Conservation (phyloP, 345 rosid genomes). For the Rhodamnia rubescens region DNA sequence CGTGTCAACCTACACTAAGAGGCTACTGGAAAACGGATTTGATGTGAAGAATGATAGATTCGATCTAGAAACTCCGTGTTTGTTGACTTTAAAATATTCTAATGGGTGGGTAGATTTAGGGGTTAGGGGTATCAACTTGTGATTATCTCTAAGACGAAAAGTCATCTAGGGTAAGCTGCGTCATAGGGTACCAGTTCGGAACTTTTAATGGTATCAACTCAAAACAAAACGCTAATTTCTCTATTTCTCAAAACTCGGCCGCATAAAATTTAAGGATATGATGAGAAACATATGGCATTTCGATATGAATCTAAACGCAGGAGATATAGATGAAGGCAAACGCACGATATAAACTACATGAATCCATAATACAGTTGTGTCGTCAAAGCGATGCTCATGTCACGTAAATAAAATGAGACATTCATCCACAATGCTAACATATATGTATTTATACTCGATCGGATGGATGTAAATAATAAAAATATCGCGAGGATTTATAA, state of each 20-base stretch:
- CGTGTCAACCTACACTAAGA: too few relatives aligned
- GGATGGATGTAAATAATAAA: neutral
- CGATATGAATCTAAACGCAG: neutral
- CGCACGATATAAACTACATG: neutral
- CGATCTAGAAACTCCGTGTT: neutral
- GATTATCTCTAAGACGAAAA: neutral
- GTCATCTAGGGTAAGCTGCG: neutral
- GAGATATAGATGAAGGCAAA: neutral
- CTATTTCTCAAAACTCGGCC: neutral
- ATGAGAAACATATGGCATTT: neutral
- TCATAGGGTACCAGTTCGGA: rapidly evolving
- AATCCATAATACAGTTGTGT: neutral
- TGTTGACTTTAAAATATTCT: neutral
- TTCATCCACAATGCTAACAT: too few relatives aligned
- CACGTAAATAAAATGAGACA: neutral
- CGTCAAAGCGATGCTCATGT: neutral
- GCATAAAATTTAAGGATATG: neutral
- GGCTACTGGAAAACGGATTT: rapidly evolving
- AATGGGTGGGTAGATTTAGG: neutral
- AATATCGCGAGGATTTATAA: neutral
- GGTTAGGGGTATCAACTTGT: neutral
- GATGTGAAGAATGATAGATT: rapidly evolving
- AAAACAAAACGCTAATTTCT: neutral
- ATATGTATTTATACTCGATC: too few relatives aligned
- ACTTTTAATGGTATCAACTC: neutral